Conservation (phyloP, 2,329 filamentous ascomycete genomes). For the Paraphaeosphaeria sporulosa region DNA sequence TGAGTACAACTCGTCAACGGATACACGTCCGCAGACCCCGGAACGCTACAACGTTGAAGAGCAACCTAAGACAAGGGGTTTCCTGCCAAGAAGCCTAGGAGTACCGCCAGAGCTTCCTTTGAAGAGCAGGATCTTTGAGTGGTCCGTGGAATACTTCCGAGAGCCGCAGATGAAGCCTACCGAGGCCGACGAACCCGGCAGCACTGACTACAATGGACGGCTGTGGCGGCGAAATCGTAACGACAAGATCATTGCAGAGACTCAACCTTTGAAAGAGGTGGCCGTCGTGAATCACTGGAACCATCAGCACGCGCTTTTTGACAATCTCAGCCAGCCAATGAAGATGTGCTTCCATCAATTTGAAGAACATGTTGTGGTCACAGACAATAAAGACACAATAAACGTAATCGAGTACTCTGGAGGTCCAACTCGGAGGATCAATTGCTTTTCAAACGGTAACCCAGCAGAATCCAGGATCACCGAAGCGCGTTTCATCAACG, state of each 20-base stretch:
- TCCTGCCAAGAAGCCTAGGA: constrained; percentile 67
- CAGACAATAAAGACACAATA: constrained; percentile 90
- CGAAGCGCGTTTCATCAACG: constrained; percentile 96
- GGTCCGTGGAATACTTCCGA: constrained; percentile 96
- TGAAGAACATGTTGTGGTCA: constrained; percentile 92
- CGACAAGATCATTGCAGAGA: constrained; percentile 88
- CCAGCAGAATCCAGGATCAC: constrained; percentile 90
- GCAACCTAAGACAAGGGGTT: constrained; percentile 81
- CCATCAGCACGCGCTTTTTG: constrained; percentile 80
- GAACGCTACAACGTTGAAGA: constrained; percentile 75
- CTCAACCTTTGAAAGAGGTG: constrained; percentile 89
- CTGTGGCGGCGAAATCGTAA: constrained; percentile 93
- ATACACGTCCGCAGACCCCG: constrained; percentile 70
- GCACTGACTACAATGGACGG: constrained; percentile 93
- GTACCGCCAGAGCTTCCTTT: constrained; percentile 74
- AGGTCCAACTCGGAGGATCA: constrained; percentile 70
- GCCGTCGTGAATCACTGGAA: constrained; percentile 90
- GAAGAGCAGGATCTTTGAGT: constrained; percentile 85
- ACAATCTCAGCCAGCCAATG: constrained; percentile 86
- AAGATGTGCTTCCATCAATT: constrained; percentile 98
- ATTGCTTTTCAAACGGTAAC: constrained; percentile 93
- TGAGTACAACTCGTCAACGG: constrained; percentile 74
- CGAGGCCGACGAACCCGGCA: constrained; percentile 95
- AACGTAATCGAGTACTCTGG: constrained; percentile 79
- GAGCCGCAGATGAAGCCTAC: constrained; percentile 98